These are phyloP conservation scores for Chlorociboria aeruginascens DNA, from an alignment of 495 filamentous ascomycete species.

Conservation along the genomic window DNA sequence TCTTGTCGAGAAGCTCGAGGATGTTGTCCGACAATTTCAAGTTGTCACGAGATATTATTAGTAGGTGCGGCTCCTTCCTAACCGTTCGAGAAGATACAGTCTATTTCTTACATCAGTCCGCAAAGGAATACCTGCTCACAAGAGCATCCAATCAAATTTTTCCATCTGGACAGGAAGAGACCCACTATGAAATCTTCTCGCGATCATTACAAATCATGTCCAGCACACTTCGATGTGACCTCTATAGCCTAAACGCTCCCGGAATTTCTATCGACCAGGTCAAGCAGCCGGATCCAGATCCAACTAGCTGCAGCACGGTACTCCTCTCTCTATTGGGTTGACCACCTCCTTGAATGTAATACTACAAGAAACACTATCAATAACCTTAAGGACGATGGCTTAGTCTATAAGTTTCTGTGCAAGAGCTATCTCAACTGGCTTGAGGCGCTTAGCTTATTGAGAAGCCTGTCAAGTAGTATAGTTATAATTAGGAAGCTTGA, in stretches of 20 bases:
- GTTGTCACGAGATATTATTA: no score
- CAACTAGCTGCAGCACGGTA: background rate
- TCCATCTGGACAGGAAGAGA: conserved; percentile 12
- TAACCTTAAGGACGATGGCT: conserved; percentile 4
- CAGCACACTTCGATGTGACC: background rate
- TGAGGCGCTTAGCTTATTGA: background rate
- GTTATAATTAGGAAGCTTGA: conserved; percentile 9
- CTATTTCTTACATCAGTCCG: conserved; percentile 7
- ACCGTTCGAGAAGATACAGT: background rate
- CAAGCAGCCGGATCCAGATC: conserved; percentile 4
- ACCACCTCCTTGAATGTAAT: conserved; percentile 5
- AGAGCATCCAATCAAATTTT: conserved; percentile 16
- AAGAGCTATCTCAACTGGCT: background rate
- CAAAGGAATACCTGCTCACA: conserved; percentile 21
- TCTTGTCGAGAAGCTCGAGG: background rate
- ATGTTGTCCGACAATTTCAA: no score
- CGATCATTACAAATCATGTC: background rate
- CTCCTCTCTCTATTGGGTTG: conserved; percentile 6
- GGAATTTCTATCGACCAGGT: conserved; percentile 2
- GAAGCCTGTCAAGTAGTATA: conserved; percentile 4
- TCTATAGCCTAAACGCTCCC: background rate
- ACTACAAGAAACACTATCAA: background rate
- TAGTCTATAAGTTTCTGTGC: conserved; percentile 5
- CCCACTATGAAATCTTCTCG: conserved; percentile 3
- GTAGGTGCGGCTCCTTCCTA: background rate